Base-by-base conservation (phyloP, 2,329 filamentous ascomycete genomes). In the Fusarium sp. region DNA sequence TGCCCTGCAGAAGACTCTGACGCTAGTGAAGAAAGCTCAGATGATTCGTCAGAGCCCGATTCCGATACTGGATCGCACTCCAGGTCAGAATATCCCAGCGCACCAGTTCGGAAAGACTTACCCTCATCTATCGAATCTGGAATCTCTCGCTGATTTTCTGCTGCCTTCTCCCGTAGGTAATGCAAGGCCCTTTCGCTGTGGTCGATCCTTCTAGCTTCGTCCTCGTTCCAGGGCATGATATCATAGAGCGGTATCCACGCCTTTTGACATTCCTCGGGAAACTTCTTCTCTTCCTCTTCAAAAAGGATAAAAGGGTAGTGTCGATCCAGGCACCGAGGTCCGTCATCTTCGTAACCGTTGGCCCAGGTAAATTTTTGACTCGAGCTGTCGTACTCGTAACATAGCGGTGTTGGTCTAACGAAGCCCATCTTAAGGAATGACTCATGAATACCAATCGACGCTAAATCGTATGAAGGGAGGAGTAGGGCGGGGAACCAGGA, bases 291-390 rank as follows among this genome's bases (percentile, higher is more conserved):
- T 37, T n/a, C 18, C 34, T 37, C 70, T 13, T 73, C 70, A 8
- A 73, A 73, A 43, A 67, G 69, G 28, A 71, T 64, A 28, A 73
- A 67, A 1, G 70, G 61, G n/a, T 71, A 71, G 8, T 69, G 31
- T 18, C 58, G 58, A 26, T 46, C 43, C 6, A 51, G 34, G 6
- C 41, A 30, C 5, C 14, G 25, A 3, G 62, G 46, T 5, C 58
- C 70, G 1, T 30, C 57, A 5, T 64, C 52, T 19, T 71, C 51
- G 18, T 65, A 73, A 10, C 34, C 70, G 16, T 53, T 9, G 7
- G 39, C 39, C 67, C 67, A 73, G 2, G 45, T 43, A 19, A 67
- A 50, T 0, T 43, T 49, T 21, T 58, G 53, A 19, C 31, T 58
- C 11, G 49, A 51, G 25, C 37, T 45, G n/a, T 73, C 58, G 26